Base-by-base conservation (phyloP, 306 rosid species). In the Rosa persica region DNA sequence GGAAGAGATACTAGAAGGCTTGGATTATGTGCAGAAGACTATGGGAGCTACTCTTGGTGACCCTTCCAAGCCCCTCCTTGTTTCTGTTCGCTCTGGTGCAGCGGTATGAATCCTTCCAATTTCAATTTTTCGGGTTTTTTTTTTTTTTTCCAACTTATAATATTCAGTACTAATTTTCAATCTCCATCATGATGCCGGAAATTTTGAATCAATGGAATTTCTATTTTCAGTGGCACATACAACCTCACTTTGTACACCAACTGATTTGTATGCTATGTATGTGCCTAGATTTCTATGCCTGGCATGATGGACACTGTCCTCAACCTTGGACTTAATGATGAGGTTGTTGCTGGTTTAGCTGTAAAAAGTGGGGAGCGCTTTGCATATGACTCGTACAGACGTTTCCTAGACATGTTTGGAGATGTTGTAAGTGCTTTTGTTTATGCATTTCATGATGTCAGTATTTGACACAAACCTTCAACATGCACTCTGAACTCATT, bases 291-390 rank as follows among this genome's bases (percentile, higher is more conserved):
- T 83, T 95, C 99, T 69, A 95, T 95, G 99, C 99, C 98, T 67
- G 99, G 99, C 72, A 95, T 92, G 97, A 95, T 92, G 99, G 99
- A 95, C 88, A 95, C 98, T 27, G 93, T 95, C 82, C 99, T 95
- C 87, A 95, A 95, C 89, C 97, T 95, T 69, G 99, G 99, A 79
- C 81, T 95, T 62, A 92, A 93, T 81, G 98, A 95, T 76, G 90
- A 93, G 72, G 98, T 95, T 70, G 97, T 89, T 68, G 89, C 89
- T 79, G 98, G 97, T 51, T 87, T 95, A 85, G 97, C 97, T 46
- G 78, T 86, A 75, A 95, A 93, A 84, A 93, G 99, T 77, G 98
- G 99, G 52, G 99, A 93, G 81, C 93, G 99, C 67, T 95, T 95
- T 74, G 98, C 98, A 39, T 95, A 85, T 66, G 99, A 95, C 83